Conservation (phyloP, 116 monocot genomes). For the Zostera marina region DNA sequence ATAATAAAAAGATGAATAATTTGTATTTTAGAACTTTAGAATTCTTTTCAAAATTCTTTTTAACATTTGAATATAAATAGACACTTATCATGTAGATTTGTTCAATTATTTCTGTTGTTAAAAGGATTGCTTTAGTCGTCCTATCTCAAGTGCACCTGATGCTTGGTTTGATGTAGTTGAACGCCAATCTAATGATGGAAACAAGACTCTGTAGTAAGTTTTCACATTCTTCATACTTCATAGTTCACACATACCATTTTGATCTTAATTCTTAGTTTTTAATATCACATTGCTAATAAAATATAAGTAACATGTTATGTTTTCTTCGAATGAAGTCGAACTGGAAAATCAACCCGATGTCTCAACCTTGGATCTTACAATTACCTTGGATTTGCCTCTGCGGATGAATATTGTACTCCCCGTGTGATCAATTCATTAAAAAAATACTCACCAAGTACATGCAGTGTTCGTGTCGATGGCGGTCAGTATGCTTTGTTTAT, state of each 20-base stretch:
- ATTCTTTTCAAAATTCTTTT: no score
- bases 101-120: background rate
- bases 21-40: no score
- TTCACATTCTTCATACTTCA: background rate
- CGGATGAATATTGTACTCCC: conserved; percentile 96
- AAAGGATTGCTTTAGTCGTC: conserved; percentile 86
- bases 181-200: conserved; percentile 64
- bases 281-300: no score
- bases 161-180: conserved; percentile 97
- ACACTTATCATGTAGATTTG: background rate
- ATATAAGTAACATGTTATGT: background rate
- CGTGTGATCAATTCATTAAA: conserved; percentile 76
- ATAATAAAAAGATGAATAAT: no score
- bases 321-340: conserved; percentile 41
- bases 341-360: conserved; percentile 41
- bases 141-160: conserved; percentile 87
- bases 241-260: no score
- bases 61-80: no score
- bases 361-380: conserved; percentile 95
- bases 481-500: conserved; percentile 47
- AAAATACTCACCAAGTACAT: conserved; percentile 77
- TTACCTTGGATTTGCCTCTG: conserved; percentile 92
- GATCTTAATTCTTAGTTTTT: no score
- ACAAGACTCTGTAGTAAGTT: conserved; percentile 81
- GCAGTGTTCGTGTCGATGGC: conserved; percentile 81